Conservation (phyloP, 106 monocot genomes). For the Dioscorea dumetorum region DNA sequence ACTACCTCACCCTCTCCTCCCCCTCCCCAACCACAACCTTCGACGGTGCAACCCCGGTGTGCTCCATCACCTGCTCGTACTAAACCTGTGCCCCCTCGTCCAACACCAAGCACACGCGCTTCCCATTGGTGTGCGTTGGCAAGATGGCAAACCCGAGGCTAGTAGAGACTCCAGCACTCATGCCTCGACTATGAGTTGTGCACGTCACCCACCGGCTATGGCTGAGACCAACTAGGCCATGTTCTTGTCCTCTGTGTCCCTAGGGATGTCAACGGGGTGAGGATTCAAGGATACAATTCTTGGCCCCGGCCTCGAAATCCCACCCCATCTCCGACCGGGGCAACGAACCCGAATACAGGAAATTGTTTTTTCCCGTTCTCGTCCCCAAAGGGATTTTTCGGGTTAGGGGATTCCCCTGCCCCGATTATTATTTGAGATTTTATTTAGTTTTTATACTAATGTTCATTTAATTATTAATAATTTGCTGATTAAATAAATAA, state of each 20-base stretch:
- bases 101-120: slow-evolving; percentile 35
- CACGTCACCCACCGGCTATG: slow-evolving; percentile 84
- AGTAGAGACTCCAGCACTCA: slow-evolving; percentile 17
- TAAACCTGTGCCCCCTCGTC: slow-evolving; percentile 19
- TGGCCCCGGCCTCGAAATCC: too few relatives aligned
- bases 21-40: slow-evolving; percentile 25
- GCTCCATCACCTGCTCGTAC: slow-evolving; percentile 2
- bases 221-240: slow-evolving; percentile 77
- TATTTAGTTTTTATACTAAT: too few relatives aligned
- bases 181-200: slow-evolving; percentile 55
- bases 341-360: too few relatives aligned
- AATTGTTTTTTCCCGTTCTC: too few relatives aligned
- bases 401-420: too few relatives aligned
- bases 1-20: slow-evolving; percentile 27
- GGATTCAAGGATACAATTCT: too few relatives aligned
- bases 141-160: slow-evolving; percentile 36
- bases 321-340: too few relatives aligned
- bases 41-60: background rate
- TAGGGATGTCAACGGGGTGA: too few relatives aligned
- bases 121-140: slow-evolving; percentile 36
- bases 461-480: too few relatives aligned
- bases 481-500: too few relatives aligned
- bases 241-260: slow-evolving; percentile 16
- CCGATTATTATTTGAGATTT: too few relatives aligned
- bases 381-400: too few relatives aligned